phyloP scores from a whole-genome alignment of 306 rosid genomes.

The Vachellia collinsii region DNA sequence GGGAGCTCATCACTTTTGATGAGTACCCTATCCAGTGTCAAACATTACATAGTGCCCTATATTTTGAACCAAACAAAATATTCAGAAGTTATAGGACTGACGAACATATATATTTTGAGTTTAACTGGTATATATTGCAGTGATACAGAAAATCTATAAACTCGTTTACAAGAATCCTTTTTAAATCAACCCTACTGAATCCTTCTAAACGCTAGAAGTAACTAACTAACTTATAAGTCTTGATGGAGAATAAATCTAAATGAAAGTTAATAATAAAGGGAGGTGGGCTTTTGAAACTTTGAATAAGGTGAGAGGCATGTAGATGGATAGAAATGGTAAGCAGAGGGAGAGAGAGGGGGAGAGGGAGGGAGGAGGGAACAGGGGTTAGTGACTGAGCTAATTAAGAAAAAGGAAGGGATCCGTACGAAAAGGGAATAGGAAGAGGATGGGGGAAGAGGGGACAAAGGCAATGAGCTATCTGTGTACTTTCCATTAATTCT shows the following conservation, averaged over 20 bases:
- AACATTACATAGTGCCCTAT: not conserved
- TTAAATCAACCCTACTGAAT: too few relatives aligned
- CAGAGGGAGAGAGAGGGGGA: constrained; percentile 37
- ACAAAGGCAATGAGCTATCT: constrained; percentile 55
- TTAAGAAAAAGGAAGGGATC: constrained; percentile 43
- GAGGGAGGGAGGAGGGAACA: constrained; percentile 40
- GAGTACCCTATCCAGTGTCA: too few relatives aligned
- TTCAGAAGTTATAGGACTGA: too few relatives aligned
- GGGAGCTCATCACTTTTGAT: too few relatives aligned
- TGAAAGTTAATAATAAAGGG: not conserved
- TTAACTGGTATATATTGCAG: too few relatives aligned
- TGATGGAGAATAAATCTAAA: not conserved
- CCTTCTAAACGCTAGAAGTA: not conserved
- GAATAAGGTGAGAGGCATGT: constrained; percentile 33
- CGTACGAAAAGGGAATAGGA: constrained; percentile 57
- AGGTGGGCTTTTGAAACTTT: not conserved
- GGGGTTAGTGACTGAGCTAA: constrained; percentile 57
- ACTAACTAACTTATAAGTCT: not conserved
- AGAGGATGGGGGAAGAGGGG: constrained; percentile 42
- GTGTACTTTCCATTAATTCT: constrained; percentile 52
- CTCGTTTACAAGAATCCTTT: too few relatives aligned
- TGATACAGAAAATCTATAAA: too few relatives aligned
- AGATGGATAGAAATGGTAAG: constrained; percentile 34
- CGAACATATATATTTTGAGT: too few relatives aligned
- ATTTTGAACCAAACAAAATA: too few relatives aligned